Conservation (phyloP, 1,284 basidiomycete species). For the Ceratobasidium sp. region DNA sequence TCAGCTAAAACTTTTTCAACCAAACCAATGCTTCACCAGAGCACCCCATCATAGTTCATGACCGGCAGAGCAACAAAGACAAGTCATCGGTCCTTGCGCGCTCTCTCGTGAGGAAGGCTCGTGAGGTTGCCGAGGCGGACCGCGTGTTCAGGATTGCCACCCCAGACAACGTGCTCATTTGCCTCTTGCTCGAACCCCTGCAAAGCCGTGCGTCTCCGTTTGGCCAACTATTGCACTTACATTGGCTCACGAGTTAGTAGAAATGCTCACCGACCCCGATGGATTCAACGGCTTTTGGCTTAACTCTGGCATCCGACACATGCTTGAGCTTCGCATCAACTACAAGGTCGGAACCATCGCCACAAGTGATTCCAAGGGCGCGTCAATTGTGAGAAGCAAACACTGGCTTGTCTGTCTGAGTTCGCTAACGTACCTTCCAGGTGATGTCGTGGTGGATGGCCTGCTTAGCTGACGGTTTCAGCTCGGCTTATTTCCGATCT, state of each 20-base stretch:
- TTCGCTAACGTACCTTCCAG: conserved; percentile 47
- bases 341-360: conserved; percentile 32
- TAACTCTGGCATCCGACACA: conserved; percentile 75
- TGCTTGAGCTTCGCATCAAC: conserved; percentile 74
- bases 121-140: conserved; percentile 84
- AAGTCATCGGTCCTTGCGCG: conserved; percentile 55
- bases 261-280: conserved; percentile 41
- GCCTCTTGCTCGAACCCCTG: conserved; percentile 74
- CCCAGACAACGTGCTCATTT: conserved; percentile 81
- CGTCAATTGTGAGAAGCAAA: conserved; percentile 15
- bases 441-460: conserved; percentile 86
- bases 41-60: conserved; percentile 79
- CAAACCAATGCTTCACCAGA: conserved; percentile 61
- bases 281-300: conserved; percentile 86
- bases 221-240: conserved; percentile 1
- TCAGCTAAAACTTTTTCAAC: conserved; percentile 5
- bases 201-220: conserved; percentile 75
- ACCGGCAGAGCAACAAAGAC: conserved; percentile 69
- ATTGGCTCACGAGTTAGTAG: conserved; percentile 36
- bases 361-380: conserved; percentile 17
- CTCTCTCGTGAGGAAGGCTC: conserved; percentile 78
- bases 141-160: conserved; percentile 85
- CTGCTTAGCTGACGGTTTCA: conserved; percentile 67
- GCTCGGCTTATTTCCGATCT: conserved; percentile 68
- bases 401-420: not conserved